Base-by-base conservation (phyloP, 352 stramenopile species). In the Globisporangium perplexum region DNA sequence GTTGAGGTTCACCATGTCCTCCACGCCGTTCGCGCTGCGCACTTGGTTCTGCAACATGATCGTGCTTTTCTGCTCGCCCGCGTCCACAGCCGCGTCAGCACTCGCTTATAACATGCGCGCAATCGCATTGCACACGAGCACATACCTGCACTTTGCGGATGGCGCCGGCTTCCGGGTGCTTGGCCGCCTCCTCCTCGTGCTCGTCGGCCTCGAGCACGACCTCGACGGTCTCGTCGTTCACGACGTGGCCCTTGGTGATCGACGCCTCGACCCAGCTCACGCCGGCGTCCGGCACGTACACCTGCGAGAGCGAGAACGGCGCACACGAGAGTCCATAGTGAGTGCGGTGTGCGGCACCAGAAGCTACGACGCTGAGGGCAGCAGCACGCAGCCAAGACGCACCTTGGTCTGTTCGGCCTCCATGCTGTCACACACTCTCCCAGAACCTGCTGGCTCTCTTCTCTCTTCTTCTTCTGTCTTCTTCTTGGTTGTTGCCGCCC, bases 1-100 rank as follows among this genome's bases (percentile, higher is more conserved):
- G 67, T 90, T 91, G 41, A 96, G 77, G 53, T 72, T 88, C 51
- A 90, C 78, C 86, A 96, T 93, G 59, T 95, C 82, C 47, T 82
- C 72, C 43, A 78, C 86, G 15, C 86, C 86, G 45, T 91, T 72
- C 4, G 52, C 53, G 5, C 57, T 68, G 58, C 70, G 59, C 38
- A 80, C 56, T 28, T 64, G 53, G 65, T 94, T 94, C 54, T 92
- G 82, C 39, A 94, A 63, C 61, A 91, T 59, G 59, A 95, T 86
- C 7, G 62, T 65, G 22, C 62, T 66, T 83, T 92, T 94, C 83
- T 93, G 59, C 55, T 46, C 49, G n/a, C n/a, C n/a, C n/a, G n/a
- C n/a, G n/a, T n/a, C n/a, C n/a, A n/a, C n/a, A n/a, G n/a, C n/a
- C n/a, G n/a, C n/a, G n/a, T n/a, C n/a, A n/a, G n/a, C n/a, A n/a